Evolutionary conservation across 371 early-diverging fungal genomes (phyloP).

Genomic region (Scutellospora calospora): DNA sequence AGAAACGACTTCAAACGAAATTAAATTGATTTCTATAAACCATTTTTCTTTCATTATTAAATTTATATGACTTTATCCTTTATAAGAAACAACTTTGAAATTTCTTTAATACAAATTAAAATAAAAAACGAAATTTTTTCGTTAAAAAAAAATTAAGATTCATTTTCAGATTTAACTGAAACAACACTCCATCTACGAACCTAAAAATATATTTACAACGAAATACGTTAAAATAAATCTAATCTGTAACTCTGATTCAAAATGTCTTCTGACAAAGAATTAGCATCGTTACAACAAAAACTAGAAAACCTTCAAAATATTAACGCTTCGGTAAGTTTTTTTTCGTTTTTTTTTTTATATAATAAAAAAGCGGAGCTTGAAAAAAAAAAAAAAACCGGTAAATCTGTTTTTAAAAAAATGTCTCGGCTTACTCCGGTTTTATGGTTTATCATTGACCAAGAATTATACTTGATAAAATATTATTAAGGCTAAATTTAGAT

Average conservation of each 20-base stretch:
- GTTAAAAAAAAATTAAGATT: not conserved
- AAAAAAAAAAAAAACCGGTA: no score
- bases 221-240: not conserved
- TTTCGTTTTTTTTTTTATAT: not conserved
- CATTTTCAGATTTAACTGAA: no score
- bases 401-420: no score
- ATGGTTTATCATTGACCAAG: no score
- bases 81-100: not conserved
- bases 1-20: not conserved
- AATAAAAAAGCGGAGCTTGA: no score
- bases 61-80: not conserved
- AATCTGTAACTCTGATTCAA: not conserved
- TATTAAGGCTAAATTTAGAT: no score
- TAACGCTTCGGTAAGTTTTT: constrained; percentile 3
- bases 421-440: not conserved
- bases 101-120: no score
- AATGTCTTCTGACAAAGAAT: constrained; percentile 9
- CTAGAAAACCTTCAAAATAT: constrained; percentile 13
- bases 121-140: not conserved
- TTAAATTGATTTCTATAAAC: not conserved
- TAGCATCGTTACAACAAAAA: constrained; percentile 5
- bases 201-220: not conserved
- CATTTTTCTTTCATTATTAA: not conserved
- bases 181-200: not conserved
- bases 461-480: not conserved